Evolutionary conservation across 257 asterid species (phyloP), one percentile per base, ranked within the genome.

Genomic region (Knoxia roxburghii): DNA sequence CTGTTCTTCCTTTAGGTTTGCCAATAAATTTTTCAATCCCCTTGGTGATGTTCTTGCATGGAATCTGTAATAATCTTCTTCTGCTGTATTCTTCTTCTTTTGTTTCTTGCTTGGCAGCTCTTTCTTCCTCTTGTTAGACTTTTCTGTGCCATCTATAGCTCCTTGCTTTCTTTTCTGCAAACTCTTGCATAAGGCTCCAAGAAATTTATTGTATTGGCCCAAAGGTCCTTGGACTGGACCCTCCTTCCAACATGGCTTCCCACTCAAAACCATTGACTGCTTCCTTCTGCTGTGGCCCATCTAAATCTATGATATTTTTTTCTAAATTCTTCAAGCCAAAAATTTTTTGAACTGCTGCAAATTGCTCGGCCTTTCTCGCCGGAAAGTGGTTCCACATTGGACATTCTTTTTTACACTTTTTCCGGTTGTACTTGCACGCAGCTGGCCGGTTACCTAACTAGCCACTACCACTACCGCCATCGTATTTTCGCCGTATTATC

Each of bases 351-450:
- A 77, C 79, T 4, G 60, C 52, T 0, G 32, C 8, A 43, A 77
- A 81, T 3, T 75, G 74, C 0, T 57, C 46, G 1, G 35, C 39
- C 61, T 37, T 40, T 17, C 1, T 26, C 0, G 80, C 64, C 0
- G 80, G 82, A 49, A 81, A 81, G 70, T 75, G 75, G 5, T 24
- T 33, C 69, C 66, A 60, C 41, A 81, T 17, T 6, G 57, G 23
- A 21, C 85, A 81, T 5, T 30, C 24, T 32, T 68, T 68, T 4
- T 43, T 35, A 56, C 85, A 81, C 54, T 64, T 66, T 66, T 77
- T 81, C 30, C 85, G 67, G 17, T 81, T 76, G 39, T 81, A 71
- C 67, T 77, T 77, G 71, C 85, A 81, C 30, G 85, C 73, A 6
- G 85, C 71, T 5, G 78, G 75, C 2, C 65, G 68, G 63, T 75